phyloP scores from a whole-genome alignment of 179 eudicot species.

The Silene coronaria region DNA sequence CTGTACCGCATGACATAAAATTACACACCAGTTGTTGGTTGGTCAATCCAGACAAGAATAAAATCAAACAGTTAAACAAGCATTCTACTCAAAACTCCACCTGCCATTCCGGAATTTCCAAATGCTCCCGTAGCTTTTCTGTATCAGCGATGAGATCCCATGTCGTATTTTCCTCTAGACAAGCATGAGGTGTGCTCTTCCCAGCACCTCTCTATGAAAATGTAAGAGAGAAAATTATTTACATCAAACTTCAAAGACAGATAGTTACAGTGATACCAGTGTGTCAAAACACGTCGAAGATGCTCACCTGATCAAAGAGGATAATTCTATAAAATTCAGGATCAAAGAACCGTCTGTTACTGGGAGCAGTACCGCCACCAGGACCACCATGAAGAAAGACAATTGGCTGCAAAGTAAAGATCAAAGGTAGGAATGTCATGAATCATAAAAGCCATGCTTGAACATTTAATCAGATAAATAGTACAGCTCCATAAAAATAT shows the following conservation, averaged over 20 bases:
- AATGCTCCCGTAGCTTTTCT: conserved; percentile 81
- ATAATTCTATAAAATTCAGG: conserved; percentile 85
- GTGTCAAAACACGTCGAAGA: conserved; percentile 12
- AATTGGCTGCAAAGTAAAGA: conserved; percentile 63
- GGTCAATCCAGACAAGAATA: background rate
- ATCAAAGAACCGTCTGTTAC: conserved; percentile 84
- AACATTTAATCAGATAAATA: background rate
- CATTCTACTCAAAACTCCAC: conserved; percentile 25
- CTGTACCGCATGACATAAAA: conserved; percentile 33
- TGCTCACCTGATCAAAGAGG: conserved; percentile 87
- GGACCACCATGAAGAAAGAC: conserved; percentile 98
- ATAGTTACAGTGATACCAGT: background rate
- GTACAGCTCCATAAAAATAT: background rate
- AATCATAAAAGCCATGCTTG: background rate
- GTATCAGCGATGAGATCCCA: conserved; percentile 90
- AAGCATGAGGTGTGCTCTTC: conserved; percentile 96
- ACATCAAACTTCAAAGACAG: conserved; percentile 4
- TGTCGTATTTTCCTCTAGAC: conserved; percentile 88
- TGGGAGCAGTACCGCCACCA: conserved; percentile 95
- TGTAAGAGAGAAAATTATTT: background rate
- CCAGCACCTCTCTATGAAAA: conserved; percentile 83
- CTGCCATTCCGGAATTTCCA: conserved; percentile 95
- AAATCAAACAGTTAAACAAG: background rate
- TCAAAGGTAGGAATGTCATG: background rate
- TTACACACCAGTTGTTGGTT: background rate